Evolutionary conservation across 2,329 filamentous ascomycete genomes (phyloP), one percentile per base, ranked within the genome.

Genomic region (Parascedosporium putredinis): DNA sequence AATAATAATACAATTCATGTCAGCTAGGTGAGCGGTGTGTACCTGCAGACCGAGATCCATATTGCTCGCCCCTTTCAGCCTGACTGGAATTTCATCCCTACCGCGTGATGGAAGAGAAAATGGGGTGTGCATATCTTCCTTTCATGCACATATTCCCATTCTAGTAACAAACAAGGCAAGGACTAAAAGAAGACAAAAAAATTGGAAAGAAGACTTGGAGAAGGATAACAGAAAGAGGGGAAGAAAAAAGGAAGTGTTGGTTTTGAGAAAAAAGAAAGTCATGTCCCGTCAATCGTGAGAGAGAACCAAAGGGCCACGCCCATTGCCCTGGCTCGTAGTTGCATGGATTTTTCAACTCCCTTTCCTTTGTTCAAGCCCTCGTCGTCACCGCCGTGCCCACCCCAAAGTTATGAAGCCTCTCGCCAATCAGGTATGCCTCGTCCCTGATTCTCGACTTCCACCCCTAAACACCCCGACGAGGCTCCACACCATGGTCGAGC

Each of bases 391-490:
- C 23, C 14, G 43, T 22, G 6, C 64, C 66, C 2, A 65, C 64
- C 3, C 88, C 87, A 67, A 96, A 95, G 64, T 98, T 98, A 68
- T 98, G 94, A 60, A 98, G 67, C 52, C 90, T 73, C 69, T 98
- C 91, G 2, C 93, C 93, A 60, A 97, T 93, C 42, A 98, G 71
- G 64, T 98, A 98, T 1, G 95, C 90, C 67, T 98, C 94, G 64
- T 98, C 94, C 34, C 88, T 75, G 44, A 98, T 88, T 51, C 84
- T 79, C 51, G 82, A 74, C 58, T 86, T 81, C 90, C 91, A 97
- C 18, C 79, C 44, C 78, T 76, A 47, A 93, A 76, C 48, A 88
- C 76, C 43, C 75, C 67, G 7, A 76, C 60, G n/a, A 83, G 61
- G 9, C 75, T 73, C 60, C 76, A 60, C 2, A 67, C 62, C 25